These are phyloP conservation scores for Prunus armeniaca DNA, from an alignment of 306 rosid species.

Conservation along the genomic window DNA sequence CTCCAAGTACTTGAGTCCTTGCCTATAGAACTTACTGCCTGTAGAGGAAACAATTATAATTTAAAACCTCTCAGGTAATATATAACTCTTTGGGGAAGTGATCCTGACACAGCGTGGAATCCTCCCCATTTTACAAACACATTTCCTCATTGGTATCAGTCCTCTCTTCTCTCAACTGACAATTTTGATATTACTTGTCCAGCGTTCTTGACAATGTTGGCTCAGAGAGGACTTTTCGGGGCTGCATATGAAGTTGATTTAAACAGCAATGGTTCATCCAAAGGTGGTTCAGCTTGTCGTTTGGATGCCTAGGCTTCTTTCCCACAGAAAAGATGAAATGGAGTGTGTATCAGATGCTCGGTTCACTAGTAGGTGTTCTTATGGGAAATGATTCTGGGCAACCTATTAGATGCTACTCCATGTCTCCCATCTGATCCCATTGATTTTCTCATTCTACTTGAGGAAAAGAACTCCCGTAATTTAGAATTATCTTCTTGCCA, in stretches of 20 bases:
- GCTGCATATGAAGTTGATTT: conserved; percentile 44
- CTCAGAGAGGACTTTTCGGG: conserved; percentile 57
- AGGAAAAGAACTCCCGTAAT: conserved; percentile 58
- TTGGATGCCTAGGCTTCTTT: conserved; percentile 83
- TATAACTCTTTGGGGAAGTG: neutral
- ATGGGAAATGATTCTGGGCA: conserved; percentile 67
- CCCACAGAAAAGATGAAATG: conserved; percentile 65
- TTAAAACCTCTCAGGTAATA: neutral
- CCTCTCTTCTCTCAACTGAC: conserved; percentile 24
- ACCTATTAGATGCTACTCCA: conserved; percentile 54
- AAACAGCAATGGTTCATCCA: conserved; percentile 32
- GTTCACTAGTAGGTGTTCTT: conserved; percentile 67
- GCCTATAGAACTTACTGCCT: neutral
- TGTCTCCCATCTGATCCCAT: conserved; percentile 76
- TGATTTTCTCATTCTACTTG: conserved; percentile 75
- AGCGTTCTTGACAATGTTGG: conserved; percentile 78
- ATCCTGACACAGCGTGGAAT: neutral
- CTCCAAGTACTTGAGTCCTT: neutral
- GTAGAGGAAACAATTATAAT: neutral
- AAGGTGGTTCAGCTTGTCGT: conserved; percentile 84
- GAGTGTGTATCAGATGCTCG: conserved; percentile 68
- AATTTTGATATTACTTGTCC: conserved; percentile 24
- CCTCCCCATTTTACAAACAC: neutral
- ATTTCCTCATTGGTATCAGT: neutral
- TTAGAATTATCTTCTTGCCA: conserved; percentile 66